Evolutionary conservation across 148 eudicot genomes (phyloP), one percentile per base, ranked within the genome.

Genomic region (Amaranthus palmeri): DNA sequence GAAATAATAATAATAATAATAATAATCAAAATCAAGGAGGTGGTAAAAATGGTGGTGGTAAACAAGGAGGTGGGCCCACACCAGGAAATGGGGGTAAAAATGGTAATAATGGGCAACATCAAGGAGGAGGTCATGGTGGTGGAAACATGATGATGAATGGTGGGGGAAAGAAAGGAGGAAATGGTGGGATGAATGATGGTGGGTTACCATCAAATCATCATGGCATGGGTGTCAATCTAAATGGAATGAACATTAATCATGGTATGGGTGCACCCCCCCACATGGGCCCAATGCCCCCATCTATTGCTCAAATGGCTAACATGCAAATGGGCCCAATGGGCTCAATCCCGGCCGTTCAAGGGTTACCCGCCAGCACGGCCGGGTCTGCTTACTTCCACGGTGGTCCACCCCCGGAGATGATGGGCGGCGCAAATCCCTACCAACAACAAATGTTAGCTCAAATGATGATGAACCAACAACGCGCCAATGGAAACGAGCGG

Each of bases 391-490:
- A 83, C 75, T 88, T 81, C 63, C 84, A 68, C 8, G 90, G 90
- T 7, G 86, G 82, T 4, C 79, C 81, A 7, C 88, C 68, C 6
- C 77, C 88, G 0, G 91, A 85, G 65, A 76, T 82, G 61, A 84
- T 83, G 87, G 88, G 83, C 10, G 65, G 64, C 0, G 93, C 86
- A 0, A 92, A 88, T 82, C 96, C 92, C 0, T 86, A 88, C 65
- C 83, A 82, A 14, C 97, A 92, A 64, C 96, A 89, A 54, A 90
- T 87, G 67, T 4, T 90, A 74, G 87, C 89, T 3, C 92, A 92
- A 50, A 81, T 85, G 86, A 93, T 93, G 98, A 93, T 93, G 96
- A 87, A 86, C 83, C 98, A 93, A 68, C 98, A 90, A 70, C 79
- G 89, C 0, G 90, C 88, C 2, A 77, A 80, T 14, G 96, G 96